phyloP scores from a whole-genome alignment of 2,329 filamentous ascomycete genomes.

The Fusarium gaditjirri region DNA sequence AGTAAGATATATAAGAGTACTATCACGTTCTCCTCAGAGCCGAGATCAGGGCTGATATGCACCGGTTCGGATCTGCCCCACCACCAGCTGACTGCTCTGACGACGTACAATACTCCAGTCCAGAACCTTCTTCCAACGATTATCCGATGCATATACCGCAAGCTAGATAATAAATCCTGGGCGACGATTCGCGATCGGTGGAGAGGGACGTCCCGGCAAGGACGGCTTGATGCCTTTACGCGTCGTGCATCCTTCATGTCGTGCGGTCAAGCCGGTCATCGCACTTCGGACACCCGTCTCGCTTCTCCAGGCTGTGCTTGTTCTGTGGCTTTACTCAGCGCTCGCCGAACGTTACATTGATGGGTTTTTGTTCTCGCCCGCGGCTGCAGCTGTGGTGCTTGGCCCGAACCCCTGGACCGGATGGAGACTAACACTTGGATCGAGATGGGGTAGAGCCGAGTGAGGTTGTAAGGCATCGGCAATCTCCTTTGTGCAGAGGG shows the following conservation, averaged over 20 bases:
- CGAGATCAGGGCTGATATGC: too few relatives aligned
- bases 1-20: too few relatives aligned
- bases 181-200: neutral
- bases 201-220: neutral
- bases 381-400: neutral
- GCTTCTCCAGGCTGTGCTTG: neutral
- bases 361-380: neutral
- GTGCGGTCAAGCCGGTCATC: constrained; percentile 13
- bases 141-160: constrained; percentile 19
- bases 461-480: neutral
- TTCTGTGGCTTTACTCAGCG: constrained; percentile 11
- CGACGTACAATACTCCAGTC: constrained; percentile 4
- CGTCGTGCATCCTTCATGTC: constrained; percentile 1
- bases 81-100: constrained; percentile 1
- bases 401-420: constrained; percentile 3
- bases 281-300: constrained; percentile 2
- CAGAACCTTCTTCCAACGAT: neutral
- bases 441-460: constrained; percentile 8
- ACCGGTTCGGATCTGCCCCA: too few relatives aligned
- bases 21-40: too few relatives aligned
- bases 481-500: constrained; percentile 2
- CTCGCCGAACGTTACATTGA: neutral
- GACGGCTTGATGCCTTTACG: constrained; percentile 24
- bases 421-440: constrained; percentile 1
- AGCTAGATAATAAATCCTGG: neutral